Conservation (phyloP, 2,329 filamentous ascomycete genomes). For the Aureobasidium sp. region DNA sequence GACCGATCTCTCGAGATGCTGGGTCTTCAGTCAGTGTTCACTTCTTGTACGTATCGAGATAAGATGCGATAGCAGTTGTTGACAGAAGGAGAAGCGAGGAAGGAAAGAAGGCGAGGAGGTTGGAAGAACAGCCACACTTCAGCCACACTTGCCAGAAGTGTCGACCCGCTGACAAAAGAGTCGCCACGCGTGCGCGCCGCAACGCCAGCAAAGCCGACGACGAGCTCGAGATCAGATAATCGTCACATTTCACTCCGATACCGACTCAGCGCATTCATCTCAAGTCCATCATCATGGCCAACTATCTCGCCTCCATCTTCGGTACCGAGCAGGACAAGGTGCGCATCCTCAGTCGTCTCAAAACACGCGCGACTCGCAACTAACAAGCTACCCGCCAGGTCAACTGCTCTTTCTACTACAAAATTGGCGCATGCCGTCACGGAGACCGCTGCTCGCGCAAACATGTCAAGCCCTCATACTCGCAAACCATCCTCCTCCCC, state of each 20-base stretch:
- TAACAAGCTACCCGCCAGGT: conserved; percentile 40
- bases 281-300: conserved; percentile 59
- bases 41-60: background rate
- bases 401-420: conserved; percentile 99
- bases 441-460: conserved; percentile 97
- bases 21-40: too few species aligned
- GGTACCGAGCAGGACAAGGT: conserved; percentile 93
- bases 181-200: conserved; percentile 10
- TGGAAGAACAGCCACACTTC: background rate
- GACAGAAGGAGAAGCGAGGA: background rate
- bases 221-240: background rate
- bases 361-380: background rate
- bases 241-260: background rate
- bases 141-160: conserved; percentile 5
- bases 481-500: conserved; percentile 92
- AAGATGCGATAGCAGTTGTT: background rate
- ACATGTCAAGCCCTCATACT: conserved; percentile 98
- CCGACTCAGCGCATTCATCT: background rate
- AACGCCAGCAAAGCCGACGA: conserved; percentile 3
- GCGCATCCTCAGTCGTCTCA: background rate
- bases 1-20: background rate
- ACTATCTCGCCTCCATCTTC: conserved; percentile 99
- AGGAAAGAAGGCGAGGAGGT: background rate
- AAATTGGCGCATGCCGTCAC: conserved; percentile 97
- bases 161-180: conserved; percentile 14